These are phyloP conservation scores for Thermoascus crustaceus DNA, from an alignment of 2,329 filamentous ascomycete species.

Conservation along the genomic window DNA sequence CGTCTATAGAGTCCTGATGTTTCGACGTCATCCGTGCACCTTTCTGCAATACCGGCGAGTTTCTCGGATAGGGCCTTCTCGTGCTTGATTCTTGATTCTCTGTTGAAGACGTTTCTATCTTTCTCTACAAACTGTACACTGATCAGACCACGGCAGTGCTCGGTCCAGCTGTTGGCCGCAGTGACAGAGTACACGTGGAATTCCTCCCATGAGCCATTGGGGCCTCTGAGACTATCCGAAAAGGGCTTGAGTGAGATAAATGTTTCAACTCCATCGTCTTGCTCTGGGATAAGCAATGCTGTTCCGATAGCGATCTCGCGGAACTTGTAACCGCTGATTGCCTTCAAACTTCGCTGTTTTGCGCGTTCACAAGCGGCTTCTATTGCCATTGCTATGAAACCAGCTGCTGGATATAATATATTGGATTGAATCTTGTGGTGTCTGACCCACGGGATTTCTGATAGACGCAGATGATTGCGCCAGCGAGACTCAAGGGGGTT, in stretches of 20 bases:
- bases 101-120: not conserved
- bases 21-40: not conserved
- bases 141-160: constrained; percentile 14
- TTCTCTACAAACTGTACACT: constrained; percentile 8
- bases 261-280: constrained; percentile 8
- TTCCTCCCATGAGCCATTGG: constrained; percentile 4
- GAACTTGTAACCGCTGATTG: constrained; percentile 9
- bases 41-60: not conserved
- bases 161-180: constrained; percentile 7
- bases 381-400: constrained; percentile 21
- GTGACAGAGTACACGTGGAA: constrained; percentile 11
- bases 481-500: constrained; percentile 17
- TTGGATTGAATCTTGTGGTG: constrained; percentile 18
- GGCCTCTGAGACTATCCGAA: not conserved
- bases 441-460: constrained; percentile 22
- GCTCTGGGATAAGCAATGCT: constrained; percentile 15
- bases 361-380: constrained; percentile 16
- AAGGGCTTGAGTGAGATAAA: constrained; percentile 2
- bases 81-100: not conserved
- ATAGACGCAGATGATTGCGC: constrained; percentile 20
- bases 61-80: not conserved
- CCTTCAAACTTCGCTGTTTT: not conserved
- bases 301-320: constrained; percentile 16
- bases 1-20: constrained; percentile 4
- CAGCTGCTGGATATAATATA: constrained; percentile 22